Percentiles rank a stretch among this genome's conserved stretches.
Conservation (phyloP, 2,329 filamentous ascomycete genomes). For the Diaporthe eres region DNA sequence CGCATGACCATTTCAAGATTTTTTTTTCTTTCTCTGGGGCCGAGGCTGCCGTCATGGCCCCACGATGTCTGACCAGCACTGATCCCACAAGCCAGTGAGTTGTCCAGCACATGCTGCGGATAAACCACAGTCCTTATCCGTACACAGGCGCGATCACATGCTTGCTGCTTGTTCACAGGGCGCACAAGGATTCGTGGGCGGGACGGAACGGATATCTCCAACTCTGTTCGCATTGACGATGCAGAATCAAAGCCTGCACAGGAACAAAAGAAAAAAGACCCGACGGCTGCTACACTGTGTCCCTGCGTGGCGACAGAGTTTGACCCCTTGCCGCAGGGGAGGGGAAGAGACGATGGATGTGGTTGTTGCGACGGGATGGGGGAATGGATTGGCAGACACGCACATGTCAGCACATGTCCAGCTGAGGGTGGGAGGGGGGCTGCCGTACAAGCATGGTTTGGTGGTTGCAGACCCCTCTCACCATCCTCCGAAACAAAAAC, state of each 20-base stretch:
- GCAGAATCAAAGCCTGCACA: not conserved
- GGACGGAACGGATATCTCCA: conserved; percentile 18
- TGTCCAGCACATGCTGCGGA: not conserved
- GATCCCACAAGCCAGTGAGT: not conserved
- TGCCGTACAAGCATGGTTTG: not conserved
- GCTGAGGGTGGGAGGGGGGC: not conserved
- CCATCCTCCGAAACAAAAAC: conserved; percentile 31
- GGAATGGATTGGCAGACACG: conserved; percentile 9
- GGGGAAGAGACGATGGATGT: conserved; percentile 1
- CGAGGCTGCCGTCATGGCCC: conserved; percentile 26
- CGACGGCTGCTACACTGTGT: conserved; percentile 24
- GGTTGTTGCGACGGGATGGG: conserved; percentile 19
- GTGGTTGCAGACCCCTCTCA: not conserved
- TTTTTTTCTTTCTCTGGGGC: conserved; percentile 1
- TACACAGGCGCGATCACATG: conserved; percentile 21
- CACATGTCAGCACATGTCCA: conserved; percentile 38
- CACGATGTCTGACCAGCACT: conserved; percentile 10
- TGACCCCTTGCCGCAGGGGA: conserved; percentile 9
- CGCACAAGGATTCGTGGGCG: conserved; percentile 7
- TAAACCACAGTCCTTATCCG: not conserved
- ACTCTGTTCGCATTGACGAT: conserved; percentile 27
- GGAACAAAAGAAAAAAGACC: not conserved
- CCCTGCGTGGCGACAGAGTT: conserved; percentile 16
- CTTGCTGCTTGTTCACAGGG: not conserved
- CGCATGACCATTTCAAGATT: conserved; percentile 17